These are phyloP conservation scores for Debaryomycetaceae sp. DNA, from an alignment of 1,139 yeast species.

Conservation along the genomic window DNA sequence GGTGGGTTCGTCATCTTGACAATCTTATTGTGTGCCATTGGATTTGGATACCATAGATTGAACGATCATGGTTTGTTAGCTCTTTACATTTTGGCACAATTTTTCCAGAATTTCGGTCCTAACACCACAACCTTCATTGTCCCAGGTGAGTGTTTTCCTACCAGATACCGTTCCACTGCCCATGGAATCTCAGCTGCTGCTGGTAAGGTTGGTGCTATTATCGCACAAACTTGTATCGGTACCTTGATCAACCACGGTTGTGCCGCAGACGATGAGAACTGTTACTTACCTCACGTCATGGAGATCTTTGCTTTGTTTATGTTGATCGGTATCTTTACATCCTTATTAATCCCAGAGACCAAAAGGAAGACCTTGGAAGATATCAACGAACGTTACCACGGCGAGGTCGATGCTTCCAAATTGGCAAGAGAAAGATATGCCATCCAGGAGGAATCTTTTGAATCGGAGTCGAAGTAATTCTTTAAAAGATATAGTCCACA, in stretches of 20 bases:
- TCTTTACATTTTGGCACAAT: conserved; percentile 71
- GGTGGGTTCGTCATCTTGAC: conserved; percentile 72
- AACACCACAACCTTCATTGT: conserved; percentile 92
- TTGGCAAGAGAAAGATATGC: conserved; percentile 34
- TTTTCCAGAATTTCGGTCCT: conserved; percentile 91
- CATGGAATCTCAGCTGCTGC: conserved; percentile 96
- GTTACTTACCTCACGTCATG: conserved; percentile 90
- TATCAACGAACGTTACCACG: conserved; percentile 73
- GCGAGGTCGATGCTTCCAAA: conserved; percentile 57
- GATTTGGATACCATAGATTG: conserved; percentile 73
- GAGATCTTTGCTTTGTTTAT: conserved; percentile 88
- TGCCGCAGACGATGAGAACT: conserved; percentile 52
- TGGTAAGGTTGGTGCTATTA: conserved; percentile 95
- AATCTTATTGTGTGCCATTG: conserved; percentile 63
- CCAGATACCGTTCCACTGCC: conserved; percentile 96
- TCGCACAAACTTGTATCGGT: conserved; percentile 90
- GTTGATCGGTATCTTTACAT: conserved; percentile 66
- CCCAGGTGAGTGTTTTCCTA: conserved; percentile 97
- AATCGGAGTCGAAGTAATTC: conserved; percentile 18
- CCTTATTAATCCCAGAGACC: conserved; percentile 81
- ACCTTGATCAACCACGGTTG: conserved; percentile 78
- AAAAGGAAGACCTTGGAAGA: conserved; percentile 86
- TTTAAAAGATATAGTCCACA: too few relatives aligned
- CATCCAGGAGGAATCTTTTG: conserved; percentile 27
- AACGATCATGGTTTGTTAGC: conserved; percentile 64